Evolutionary conservation across 192 early-diverging fungal species (phyloP).

Genomic region (Mortierella hygrophila): DNA sequence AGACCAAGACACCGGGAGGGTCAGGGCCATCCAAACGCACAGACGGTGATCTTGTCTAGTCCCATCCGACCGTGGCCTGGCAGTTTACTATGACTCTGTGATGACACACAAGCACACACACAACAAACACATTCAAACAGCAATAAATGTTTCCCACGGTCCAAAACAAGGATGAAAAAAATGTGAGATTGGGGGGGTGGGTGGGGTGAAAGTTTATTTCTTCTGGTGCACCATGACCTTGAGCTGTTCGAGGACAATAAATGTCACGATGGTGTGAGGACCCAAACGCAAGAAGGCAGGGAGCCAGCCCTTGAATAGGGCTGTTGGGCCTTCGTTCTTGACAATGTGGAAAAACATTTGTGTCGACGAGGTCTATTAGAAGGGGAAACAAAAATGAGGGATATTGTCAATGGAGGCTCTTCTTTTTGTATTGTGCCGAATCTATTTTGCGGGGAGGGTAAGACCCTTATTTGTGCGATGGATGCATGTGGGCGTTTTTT

Average conservation of each 20-base stretch:
- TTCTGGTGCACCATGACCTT: constrained; percentile 55
- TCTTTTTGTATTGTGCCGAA: no score
- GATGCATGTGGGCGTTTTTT: neutral
- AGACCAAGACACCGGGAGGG: neutral
- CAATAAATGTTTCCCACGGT: neutral
- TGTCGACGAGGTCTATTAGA: constrained; percentile 53
- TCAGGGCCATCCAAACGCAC: neutral
- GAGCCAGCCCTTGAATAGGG: constrained; percentile 88
- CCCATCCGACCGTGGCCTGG: neutral
- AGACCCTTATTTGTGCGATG: neutral
- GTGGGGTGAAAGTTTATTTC: constrained; percentile 11
- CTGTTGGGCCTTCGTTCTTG: constrained; percentile 72
- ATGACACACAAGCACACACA: neutral
- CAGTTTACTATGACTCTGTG: neutral
- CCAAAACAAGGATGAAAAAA: neutral
- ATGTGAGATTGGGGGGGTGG: neutral
- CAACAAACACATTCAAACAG: neutral
- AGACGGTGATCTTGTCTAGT: neutral
- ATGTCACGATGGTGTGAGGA: constrained; percentile 89
- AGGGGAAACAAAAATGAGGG: constrained; percentile 16
- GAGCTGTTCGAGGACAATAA: constrained; percentile 86
- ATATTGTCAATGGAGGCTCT: neutral
- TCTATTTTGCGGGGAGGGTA: neutral
- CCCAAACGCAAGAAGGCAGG: constrained; percentile 85
- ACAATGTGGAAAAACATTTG: constrained; percentile 68